Evolutionary conservation across 2,329 filamentous ascomycete species (phyloP), one percentile per base, ranked within the genome.

Genomic region (Rachicladosporium sp.): DNA sequence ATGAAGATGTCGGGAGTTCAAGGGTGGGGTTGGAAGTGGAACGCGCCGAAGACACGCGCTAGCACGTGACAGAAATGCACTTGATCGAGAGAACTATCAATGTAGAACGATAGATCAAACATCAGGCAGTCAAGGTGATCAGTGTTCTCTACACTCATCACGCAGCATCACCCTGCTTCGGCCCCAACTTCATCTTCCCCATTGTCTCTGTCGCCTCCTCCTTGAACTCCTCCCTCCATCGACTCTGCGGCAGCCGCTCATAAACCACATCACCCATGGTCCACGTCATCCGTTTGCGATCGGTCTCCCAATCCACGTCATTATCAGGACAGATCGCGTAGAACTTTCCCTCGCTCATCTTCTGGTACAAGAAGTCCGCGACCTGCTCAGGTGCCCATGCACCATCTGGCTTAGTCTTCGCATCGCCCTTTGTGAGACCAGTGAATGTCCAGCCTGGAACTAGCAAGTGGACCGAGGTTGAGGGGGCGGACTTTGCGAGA

Each of bases 371-470:
- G 53, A 76, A 84, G 1, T 80, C 77, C 0, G 76, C 81, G 0
- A 91, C 83, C 58, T 93, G 80, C 33, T 76, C 74, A 0, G 82
- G 68, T 30, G 66, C 65, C 86, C 85, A 93, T 0, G 85, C 80
- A 1, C 82, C 83, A 0, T 63, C 68, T 0, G 82, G 82, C 59
- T 91, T 91, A 38, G 70, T 64, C 23, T 59, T 65, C 9, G 50
- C 56, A 2, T 61, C 51, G 3, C 61, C 64, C 15, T 62, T 59
- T 31, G 64, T 73, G 11, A 93, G 51, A 0, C 76, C 76, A 0
- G 86, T 91, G 56, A 78, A 86, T 0, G 82, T 88, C 85, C 84
- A 91, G 0, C 85, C 85, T 0, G 86, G 85, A 0, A 93, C 74
- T 0, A 93, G 70, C 2, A 93, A 62, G 54, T 93, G 84, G 1